phyloP scores from a whole-genome alignment of 2,329 filamentous ascomycete species.

The Tolypocladium guangdongense region DNA sequence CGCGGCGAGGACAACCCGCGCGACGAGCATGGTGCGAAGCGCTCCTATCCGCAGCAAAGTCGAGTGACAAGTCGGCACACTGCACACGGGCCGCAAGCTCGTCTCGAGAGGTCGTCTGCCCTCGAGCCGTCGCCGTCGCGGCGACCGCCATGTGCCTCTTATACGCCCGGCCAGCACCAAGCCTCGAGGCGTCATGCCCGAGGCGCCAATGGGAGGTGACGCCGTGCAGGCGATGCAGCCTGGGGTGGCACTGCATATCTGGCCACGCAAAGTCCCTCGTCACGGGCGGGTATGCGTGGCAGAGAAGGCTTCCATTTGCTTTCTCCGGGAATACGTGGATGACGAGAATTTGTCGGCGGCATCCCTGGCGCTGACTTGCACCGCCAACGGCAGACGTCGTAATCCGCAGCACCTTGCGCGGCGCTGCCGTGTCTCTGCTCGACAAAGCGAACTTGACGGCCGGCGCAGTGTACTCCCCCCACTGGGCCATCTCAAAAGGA shows the following conservation, averaged over 20 bases:
- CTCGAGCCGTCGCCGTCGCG: not conserved
- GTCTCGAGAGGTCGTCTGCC: not conserved
- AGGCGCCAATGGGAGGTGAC: not conserved
- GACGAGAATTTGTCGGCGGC: not conserved
- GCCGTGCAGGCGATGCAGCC: not conserved
- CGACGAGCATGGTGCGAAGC: not conserved
- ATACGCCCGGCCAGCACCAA: not conserved
- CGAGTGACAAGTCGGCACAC: not conserved
- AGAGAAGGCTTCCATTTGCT: not conserved
- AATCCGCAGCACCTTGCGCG: not conserved
- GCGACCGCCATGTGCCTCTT: not conserved
- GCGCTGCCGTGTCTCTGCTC: not conserved
- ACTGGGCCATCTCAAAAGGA: rapidly evolving
- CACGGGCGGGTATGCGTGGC: not conserved
- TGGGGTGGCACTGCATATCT: not conserved
- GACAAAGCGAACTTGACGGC: not conserved
- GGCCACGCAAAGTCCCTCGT: not conserved
- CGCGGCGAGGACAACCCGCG: not conserved
- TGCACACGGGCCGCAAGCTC: not conserved
- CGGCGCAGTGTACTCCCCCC: not conserved
- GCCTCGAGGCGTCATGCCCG: not conserved
- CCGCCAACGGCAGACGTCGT: not conserved
- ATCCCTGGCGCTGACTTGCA: not conserved
- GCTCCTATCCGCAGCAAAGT: too few relatives aligned
- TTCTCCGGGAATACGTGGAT: too few relatives aligned